Evolutionary conservation across 2,329 filamentous ascomycete genomes (phyloP), one percentile per base, ranked within the genome.

Genomic region (Fonsecaea monophora): DNA sequence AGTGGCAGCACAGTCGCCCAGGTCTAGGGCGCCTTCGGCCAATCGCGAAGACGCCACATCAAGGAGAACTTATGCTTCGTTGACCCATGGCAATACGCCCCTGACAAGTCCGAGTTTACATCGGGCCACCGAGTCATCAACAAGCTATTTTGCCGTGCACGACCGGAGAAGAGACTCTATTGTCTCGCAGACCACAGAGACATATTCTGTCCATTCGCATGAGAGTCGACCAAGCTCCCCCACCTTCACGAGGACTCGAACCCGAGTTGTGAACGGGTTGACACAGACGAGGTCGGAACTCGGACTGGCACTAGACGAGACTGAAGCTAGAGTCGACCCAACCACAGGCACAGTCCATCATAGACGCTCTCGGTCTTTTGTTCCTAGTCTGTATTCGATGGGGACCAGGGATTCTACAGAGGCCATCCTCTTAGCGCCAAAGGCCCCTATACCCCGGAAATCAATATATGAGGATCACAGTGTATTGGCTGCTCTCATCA

Each of bases 351-450:
- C 70, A 54, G 53, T 64, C 56, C 64, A 72, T 64, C 77, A 81
- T 64, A 68, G 70, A 61, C 73, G 75, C 61, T 76, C 78, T 4
- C 76, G 76, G 57, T 81, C 80, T 34, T 78, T 78, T 57, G 76
- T 78, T 3, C 79, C 80, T 4, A 82, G 81, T 62, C 74, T 83
- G 62, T 83, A 82, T 65, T 82, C 81, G 0, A 69, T 83, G 53
- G 80, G 78, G 13, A 81, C 78, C 55, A 78, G 76, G 9, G 77
- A 79, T 21, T 82, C 80, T 0, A 78, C 80, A 62, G 72, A 73
- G 56, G 80, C 79, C 1, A 81, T 81, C n/a, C 71, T 82, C 18
- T 73, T 82, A 59, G 79, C 69, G 45, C 73, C 73, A 1, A 72
- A 71, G 61, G 70, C 79, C 7, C 78, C 79, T 62, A 73, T 80